Evolutionary conservation across 371 early-diverging fungal species (phyloP), one percentile per base, ranked within the genome.

Genomic region (Polyrhizophydium stewartii): DNA sequence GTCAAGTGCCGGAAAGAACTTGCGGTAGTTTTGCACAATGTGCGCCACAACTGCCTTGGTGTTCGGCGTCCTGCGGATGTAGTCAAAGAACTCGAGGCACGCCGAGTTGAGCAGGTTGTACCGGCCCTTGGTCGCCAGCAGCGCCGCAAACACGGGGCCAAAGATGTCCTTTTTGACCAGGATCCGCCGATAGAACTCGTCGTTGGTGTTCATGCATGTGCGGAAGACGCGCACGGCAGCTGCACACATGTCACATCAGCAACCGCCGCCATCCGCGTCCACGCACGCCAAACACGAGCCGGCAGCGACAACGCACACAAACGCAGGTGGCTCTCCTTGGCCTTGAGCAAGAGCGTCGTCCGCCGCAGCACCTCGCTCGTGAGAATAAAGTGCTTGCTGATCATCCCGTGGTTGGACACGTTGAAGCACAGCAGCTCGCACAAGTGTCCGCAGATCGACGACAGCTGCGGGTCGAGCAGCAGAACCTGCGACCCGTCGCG

Each of bases 41-140:
- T 92, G 87, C n/a, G 79, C 60, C 24, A 93, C 71, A 53, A 95
- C 63, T 1, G 75, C 59, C 66, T 89, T 86, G 62, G 85, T 73
- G 60, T 87, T 89, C 64, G 89, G 13, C 13, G 35, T 13, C 68
- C 74, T 85, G 57, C 85, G 78, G 56, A 94, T 85, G 66, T 79
- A 88, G 27, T 89, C 90, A 57, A 96, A 83, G 35, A 96, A 68
- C 60, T 93, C 93, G 45, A 93, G 76, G 61, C 89, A 92, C 0
- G 94, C 91, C 0, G 95, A 93, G 65, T 92, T 91, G 45, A 93
- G 56, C 50, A 93, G 66, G 61, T 93, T 94, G 66, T 92, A 83
- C 40, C 78, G 76, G 52, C 85, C 83, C 38, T 85, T 75, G 1
- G 88, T 87, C 24, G 82, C 80, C 49, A 83, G 53, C 28, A 90